These are phyloP conservation scores for Emergomyces orientalis DNA, from an alignment of 2,329 filamentous ascomycete species.

Conservation along the genomic window DNA sequence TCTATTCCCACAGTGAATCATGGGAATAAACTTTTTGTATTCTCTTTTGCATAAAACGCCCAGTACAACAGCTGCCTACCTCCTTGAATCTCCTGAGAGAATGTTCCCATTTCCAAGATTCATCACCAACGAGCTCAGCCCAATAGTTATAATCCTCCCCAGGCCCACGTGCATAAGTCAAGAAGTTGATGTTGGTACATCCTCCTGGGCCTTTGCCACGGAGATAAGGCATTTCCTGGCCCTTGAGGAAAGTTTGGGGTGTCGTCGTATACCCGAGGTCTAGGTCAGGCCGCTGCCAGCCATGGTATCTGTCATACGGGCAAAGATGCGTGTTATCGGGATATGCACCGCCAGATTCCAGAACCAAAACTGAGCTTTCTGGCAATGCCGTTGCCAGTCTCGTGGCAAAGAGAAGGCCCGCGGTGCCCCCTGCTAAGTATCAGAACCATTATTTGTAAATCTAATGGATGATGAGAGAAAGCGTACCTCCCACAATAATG, in stretches of 20 bases:
- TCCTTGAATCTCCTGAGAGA: slow-evolving; percentile 5
- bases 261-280: slow-evolving; percentile 1
- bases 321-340: slow-evolving; percentile 3
- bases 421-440: slow-evolving; percentile 3
- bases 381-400: slow-evolving; percentile 1
- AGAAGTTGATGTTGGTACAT: slow-evolving; percentile 29
- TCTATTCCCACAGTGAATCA: not conserved
- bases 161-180: slow-evolving; percentile 36
- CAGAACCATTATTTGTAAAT: not conserved
- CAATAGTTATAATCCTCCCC: slow-evolving; percentile 27
- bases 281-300: not conserved
- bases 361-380: slow-evolving; percentile 3
- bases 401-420: slow-evolving; percentile 5
- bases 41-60: not conserved
- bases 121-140: slow-evolving; percentile 24
- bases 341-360: slow-evolving; percentile 4
- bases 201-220: slow-evolving; percentile 29
- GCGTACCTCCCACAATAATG: slow-evolving; percentile 7
- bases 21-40: not conserved
- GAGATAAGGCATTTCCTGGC: not conserved
- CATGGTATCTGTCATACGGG: slow-evolving; percentile 2
- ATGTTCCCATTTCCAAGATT: slow-evolving; percentile 20
- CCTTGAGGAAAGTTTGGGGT: slow-evolving; percentile 3
- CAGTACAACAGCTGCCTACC: not conserved
- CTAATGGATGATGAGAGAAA: not conserved